phyloP scores from a whole-genome alignment of 495 filamentous ascomycete species.

The Pseudevernia furfuracea region DNA sequence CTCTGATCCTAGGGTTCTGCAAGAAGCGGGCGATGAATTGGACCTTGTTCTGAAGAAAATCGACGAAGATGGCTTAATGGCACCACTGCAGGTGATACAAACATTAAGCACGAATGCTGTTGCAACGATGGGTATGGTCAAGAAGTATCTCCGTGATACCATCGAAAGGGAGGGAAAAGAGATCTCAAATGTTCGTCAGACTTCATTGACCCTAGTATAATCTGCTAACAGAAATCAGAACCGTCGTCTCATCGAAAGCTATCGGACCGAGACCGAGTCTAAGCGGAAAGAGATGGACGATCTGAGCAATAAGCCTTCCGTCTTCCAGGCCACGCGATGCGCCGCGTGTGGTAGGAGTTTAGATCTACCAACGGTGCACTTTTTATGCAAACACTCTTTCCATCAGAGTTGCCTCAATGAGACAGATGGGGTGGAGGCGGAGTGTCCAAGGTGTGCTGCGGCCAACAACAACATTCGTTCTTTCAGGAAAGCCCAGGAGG shows the following conservation, averaged over 20 bases:
- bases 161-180: conserved; percentile 83
- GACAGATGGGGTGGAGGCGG: conserved; percentile 57
- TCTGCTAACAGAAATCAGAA: conserved; percentile 45
- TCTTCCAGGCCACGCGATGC: conserved; percentile 87
- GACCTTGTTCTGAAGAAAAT: conserved; percentile 76
- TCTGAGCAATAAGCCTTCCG: conserved; percentile 66
- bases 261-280: conserved; percentile 73
- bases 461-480: conserved; percentile 81
- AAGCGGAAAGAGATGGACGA: conserved; percentile 72
- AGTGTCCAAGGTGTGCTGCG: conserved; percentile 77
- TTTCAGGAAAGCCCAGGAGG: conserved; percentile 77
- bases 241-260: conserved; percentile 71
- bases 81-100: conserved; percentile 93
- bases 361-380: conserved; percentile 86
- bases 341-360: conserved; percentile 65
- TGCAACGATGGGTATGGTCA: conserved; percentile 94
- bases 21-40: conserved; percentile 78
- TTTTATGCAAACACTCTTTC: conserved; percentile 93
- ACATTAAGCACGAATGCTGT: conserved; percentile 77
- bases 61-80: conserved; percentile 84
- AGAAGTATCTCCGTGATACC: conserved; percentile 79
- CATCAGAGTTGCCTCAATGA: conserved; percentile 77
- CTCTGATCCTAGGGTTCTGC: conserved; percentile 68
- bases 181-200: conserved; percentile 53
- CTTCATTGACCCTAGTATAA: conserved; percentile 5